Conservation (phyloP, 768 basidiomycete species). For the Candolleomyces eurysporus region DNA sequence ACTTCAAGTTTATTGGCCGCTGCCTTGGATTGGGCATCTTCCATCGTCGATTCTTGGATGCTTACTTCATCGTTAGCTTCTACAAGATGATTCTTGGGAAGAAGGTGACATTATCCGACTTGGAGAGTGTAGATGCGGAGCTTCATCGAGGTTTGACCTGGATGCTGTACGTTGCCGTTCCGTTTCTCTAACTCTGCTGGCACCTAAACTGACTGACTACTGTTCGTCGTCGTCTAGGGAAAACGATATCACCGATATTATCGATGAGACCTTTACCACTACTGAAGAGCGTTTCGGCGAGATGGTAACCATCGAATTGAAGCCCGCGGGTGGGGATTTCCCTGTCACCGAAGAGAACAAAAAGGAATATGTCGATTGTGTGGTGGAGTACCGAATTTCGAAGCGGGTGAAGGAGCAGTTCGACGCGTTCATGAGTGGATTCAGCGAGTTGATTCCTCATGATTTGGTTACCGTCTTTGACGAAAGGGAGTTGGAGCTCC, state of each 20-base stretch:
- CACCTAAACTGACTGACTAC: background rate
- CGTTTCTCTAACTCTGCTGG: constrained; percentile 5
- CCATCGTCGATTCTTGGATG: constrained; percentile 98
- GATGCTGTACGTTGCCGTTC: constrained; percentile 79
- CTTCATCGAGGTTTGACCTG: constrained; percentile 93
- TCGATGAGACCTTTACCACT: constrained; percentile 97
- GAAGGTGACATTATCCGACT: constrained; percentile 89
- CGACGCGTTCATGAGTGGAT: constrained; percentile 99
- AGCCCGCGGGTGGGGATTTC: constrained; percentile 80
- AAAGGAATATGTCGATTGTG: constrained; percentile 93
- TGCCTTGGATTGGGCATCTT: constrained; percentile 96
- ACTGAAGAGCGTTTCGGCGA: constrained; percentile 98
- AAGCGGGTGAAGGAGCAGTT: constrained; percentile 98
- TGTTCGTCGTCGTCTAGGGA: constrained; percentile 49
- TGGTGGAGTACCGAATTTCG: constrained; percentile 97
- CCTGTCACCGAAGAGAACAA: constrained; percentile 97
- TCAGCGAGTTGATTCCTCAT: constrained; percentile 98
- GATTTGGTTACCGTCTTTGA: constrained; percentile 98
- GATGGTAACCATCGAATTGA: constrained; percentile 95
- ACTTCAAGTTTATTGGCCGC: constrained; percentile 99
- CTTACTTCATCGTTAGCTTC: constrained; percentile 99
- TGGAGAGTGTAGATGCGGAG: constrained; percentile 97
- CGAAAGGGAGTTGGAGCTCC: constrained; percentile 92
- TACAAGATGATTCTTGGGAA: constrained; percentile 99
- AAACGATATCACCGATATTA: constrained; percentile 97